phyloP scores from a whole-genome alignment of 345 rosid genomes.

The Pistacia vera region DNA sequence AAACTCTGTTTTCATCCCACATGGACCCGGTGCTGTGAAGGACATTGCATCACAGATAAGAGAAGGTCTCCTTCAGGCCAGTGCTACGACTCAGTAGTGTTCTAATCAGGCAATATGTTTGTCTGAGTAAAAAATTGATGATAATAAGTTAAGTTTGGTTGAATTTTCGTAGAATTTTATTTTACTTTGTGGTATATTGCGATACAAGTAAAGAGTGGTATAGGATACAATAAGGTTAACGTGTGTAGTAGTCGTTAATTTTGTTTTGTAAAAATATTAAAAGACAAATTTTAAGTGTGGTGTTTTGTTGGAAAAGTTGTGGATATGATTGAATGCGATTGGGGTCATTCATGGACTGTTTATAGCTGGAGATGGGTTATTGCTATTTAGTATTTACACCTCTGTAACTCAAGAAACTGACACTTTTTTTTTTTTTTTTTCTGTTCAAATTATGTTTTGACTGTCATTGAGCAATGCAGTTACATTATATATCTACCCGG shows the following conservation, averaged over 20 bases:
- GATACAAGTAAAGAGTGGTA: background rate
- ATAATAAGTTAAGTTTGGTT: background rate
- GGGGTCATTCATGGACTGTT: too few species aligned
- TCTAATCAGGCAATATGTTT: background rate
- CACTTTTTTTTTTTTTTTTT: too few species aligned
- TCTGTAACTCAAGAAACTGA: too few species aligned
- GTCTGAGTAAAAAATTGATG: too few species aligned
- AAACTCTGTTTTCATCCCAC: constrained; percentile 70
- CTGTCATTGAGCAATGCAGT: too few species aligned
- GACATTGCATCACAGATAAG: constrained; percentile 69
- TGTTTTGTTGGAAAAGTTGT: too few species aligned
- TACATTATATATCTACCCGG: too few species aligned
- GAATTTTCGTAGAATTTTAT: background rate
- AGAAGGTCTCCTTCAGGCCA: constrained; percentile 73
- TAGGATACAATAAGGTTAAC: background rate
- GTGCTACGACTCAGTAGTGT: constrained; percentile 21
- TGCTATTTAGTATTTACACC: too few species aligned
- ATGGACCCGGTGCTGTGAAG: constrained; percentile 72
- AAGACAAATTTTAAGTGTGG: background rate
- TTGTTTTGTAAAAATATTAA: background rate
- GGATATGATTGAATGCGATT: too few species aligned
- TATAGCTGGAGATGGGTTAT: too few species aligned
- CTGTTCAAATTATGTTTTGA: too few species aligned
- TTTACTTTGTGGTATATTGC: background rate
- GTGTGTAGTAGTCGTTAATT: background rate